Evolutionary conservation across 495 filamentous ascomycete species (phyloP).

Genomic region (Polyplosphaeria fusca): DNA sequence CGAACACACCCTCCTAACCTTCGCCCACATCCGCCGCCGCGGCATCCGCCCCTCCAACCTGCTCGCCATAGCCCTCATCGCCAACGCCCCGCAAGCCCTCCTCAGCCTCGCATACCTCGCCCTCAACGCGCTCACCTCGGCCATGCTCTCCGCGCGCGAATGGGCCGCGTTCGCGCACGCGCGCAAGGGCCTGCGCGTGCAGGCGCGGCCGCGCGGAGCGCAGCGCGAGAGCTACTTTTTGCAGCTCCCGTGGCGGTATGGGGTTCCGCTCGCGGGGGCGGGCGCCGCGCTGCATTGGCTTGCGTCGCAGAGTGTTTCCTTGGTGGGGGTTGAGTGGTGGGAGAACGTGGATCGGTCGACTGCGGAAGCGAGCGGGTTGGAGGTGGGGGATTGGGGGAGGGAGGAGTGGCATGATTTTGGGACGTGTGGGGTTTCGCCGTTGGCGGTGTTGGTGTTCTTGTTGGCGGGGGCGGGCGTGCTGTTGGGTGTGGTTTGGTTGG

Average conservation of each 20-base stretch:
- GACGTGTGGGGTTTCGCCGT: too few relatives aligned
- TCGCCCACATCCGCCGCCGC: too few relatives aligned
- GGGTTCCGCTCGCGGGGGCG: conserved; percentile 11
- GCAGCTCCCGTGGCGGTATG: conserved; percentile 26
- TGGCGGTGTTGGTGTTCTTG: too few relatives aligned
- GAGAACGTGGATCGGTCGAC: too few relatives aligned
- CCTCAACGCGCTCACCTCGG: conserved; percentile 24
- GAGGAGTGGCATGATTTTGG: too few relatives aligned
- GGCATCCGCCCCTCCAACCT: too few relatives aligned
- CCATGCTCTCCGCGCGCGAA: conserved; percentile 14
- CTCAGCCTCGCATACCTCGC: conserved; percentile 26
- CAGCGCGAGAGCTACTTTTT: conserved; percentile 29
- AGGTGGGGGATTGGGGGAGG: too few relatives aligned
- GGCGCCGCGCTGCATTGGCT: conserved; percentile 25
- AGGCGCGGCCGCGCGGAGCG: not conserved
- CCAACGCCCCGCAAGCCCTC: conserved; percentile 20
- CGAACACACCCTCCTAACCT: too few relatives aligned
- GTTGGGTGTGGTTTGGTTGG: too few relatives aligned
- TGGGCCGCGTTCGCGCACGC: conserved; percentile 9
- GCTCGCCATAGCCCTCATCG: conserved; percentile 2
- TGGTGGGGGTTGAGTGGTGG: conserved; percentile 17
- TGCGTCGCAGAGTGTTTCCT: conserved; percentile 24
- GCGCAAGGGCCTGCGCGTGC: conserved; percentile 23
- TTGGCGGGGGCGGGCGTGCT: too few relatives aligned
- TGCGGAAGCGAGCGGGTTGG: too few relatives aligned